These are phyloP conservation scores for Neurospora sp. DNA, from an alignment of 495 filamentous ascomycete species.

Conservation along the genomic window DNA sequence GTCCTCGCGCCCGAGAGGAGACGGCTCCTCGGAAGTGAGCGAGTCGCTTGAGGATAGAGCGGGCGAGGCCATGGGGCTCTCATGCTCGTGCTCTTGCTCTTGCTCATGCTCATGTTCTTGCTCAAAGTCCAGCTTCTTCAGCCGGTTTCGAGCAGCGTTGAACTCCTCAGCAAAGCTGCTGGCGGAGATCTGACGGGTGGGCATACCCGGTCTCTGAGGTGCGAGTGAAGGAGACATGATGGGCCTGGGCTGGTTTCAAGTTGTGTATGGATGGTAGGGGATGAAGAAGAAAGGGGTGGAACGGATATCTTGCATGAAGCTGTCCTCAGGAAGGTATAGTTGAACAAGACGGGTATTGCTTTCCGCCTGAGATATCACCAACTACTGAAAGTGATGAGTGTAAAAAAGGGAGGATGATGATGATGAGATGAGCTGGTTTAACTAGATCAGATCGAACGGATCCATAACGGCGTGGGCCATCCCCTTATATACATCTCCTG, in stretches of 20 bases:
- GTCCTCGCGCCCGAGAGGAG: background rate
- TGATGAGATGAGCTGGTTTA: background rate
- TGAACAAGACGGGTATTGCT: background rate
- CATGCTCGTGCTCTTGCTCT: background rate
- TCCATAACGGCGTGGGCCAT: background rate
- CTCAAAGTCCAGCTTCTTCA: constrained; percentile 7
- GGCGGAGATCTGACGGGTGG: constrained; percentile 15
- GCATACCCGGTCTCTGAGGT: constrained; percentile 14
- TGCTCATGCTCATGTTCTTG: background rate
- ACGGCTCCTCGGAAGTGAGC: constrained; percentile 1
- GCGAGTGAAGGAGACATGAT: constrained; percentile 7
- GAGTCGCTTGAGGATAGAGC: constrained; percentile 4
- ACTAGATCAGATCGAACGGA: background rate
- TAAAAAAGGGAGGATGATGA: background rate
- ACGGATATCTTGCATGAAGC: background rate
- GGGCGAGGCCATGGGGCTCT: background rate
- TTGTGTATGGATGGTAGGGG: background rate
- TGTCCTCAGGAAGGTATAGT: background rate
- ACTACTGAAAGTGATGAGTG: background rate
- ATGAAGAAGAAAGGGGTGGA: background rate
- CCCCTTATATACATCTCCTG: background rate
- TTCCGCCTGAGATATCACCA: background rate
- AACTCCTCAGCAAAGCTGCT: constrained; percentile 23
- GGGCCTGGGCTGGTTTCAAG: background rate
- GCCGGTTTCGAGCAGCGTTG: constrained; percentile 13